Base-by-base conservation (phyloP, 176 grass and related monocot species). In the Zizania latifolia region DNA sequence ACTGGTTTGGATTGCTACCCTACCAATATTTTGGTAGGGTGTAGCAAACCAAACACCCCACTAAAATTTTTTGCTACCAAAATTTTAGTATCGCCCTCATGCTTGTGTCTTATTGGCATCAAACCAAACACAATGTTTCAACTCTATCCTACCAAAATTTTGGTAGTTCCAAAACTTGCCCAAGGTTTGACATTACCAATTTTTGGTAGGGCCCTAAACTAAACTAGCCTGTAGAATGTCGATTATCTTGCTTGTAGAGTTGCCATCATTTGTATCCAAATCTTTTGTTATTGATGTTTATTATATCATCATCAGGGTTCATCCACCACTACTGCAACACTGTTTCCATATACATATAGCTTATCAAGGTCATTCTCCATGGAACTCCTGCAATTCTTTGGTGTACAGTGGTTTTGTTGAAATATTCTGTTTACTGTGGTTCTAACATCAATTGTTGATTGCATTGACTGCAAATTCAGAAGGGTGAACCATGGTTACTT, bases 331-430 rank as follows among this genome's bases (percentile, higher is more conserved):
- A 80, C 86, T 75, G 44, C 86, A 84, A 84, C 75, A 22, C 44
- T 79, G 62, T 88, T 88, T 79, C 81, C 75, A 64, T 88, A 29
- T 88, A 75, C 75, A 79, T 70, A 68, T 83, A 88, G 75, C 81
- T 83, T 88, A 30, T 83, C 80, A 88, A 88, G 86, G 86, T 88
- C 80, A 79, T 88, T 69, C 81, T 88, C 70, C 75, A 83, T 75
- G 80, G 81, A 69, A 41, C 80, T 87, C 85, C 55, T 74, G 31
- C 54, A 54, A n/a, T 69, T 70, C 54, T 88, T 74, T 56, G 60
- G 33, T 84, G 62, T 74, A 75, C 31, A 78, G 44, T 54, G 33
- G 54, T 79, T 80, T 74, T 53, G 53, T 36, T 79, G 53, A 79
- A 74, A 62, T 70, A 66, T 73, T 68, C 3, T 68, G 51, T 68